phyloP scores from a whole-genome alignment of 2,329 filamentous ascomycete species.

The Cytospora leucostoma region DNA sequence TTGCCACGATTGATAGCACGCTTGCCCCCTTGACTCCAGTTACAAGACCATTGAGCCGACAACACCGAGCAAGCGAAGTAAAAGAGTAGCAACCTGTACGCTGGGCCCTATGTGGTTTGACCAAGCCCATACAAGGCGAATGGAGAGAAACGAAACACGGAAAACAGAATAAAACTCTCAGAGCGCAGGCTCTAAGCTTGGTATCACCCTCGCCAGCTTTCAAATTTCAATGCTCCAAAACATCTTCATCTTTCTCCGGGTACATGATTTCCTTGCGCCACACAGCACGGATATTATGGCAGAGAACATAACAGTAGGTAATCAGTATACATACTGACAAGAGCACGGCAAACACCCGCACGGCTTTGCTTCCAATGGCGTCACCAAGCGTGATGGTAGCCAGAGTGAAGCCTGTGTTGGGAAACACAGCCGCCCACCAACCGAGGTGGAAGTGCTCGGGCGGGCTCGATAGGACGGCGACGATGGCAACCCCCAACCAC shows the following conservation, averaged over 20 bases:
- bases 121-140: background rate
- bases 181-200: too few relatives aligned
- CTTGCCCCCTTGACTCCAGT: background rate
- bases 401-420: slow-evolving; percentile 61
- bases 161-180: too few relatives aligned
- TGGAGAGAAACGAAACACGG: too few relatives aligned
- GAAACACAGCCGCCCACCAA: slow-evolving; percentile 67
- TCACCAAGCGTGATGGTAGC: slow-evolving; percentile 57
- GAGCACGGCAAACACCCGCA: slow-evolving; percentile 51
- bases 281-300: slow-evolving; percentile 49
- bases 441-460: slow-evolving; percentile 59
- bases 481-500: slow-evolving; percentile 52
- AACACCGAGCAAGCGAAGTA: background rate
- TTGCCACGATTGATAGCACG: background rate
- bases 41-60: background rate
- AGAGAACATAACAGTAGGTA: slow-evolving; percentile 47
- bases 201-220: background rate
- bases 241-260: slow-evolving; percentile 56
- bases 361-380: slow-evolving; percentile 46
- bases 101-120: too few relatives aligned
- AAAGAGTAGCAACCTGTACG: background rate
- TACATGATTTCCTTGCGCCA: slow-evolving; percentile 57
- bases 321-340: slow-evolving; percentile 50
- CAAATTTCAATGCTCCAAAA: slow-evolving; percentile 46
- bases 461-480: slow-evolving; percentile 48